Evolutionary conservation across 495 filamentous ascomycete genomes (phyloP).

Genomic region (Penicillium chermesinum): DNA sequence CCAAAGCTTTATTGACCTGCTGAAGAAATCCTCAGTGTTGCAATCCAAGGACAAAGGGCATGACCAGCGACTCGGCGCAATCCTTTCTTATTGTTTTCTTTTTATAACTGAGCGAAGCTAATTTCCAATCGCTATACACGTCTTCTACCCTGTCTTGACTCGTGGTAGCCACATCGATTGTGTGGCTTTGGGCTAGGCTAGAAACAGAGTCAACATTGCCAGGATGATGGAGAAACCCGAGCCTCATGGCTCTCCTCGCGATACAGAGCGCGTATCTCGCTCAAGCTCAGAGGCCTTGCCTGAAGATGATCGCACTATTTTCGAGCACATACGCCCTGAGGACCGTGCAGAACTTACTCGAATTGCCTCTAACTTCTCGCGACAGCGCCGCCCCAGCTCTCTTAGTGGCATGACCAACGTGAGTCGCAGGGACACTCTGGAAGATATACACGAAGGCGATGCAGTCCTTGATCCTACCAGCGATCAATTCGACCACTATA

Average conservation of each 20-base stretch:
- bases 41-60: no score
- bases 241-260: slow-evolving; percentile 2
- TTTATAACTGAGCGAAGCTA: no score
- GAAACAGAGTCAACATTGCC: no score
- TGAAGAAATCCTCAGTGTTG: no score
- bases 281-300: slow-evolving; percentile 15
- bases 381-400: slow-evolving; percentile 22
- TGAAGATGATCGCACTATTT: slow-evolving; percentile 17
- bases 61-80: no score
- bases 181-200: no score
- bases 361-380: slow-evolving; percentile 36
- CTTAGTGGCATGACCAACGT: slow-evolving; percentile 21
- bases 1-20: no score
- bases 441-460: slow-evolving; percentile 40
- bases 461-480: slow-evolving; percentile 52
- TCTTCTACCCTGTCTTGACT: no score
- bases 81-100: no score
- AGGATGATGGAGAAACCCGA: no score
- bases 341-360: slow-evolving; percentile 33
- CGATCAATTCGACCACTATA: slow-evolving; percentile 52
- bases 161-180: no score
- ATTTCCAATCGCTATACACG: no score
- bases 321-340: slow-evolving; percentile 34
- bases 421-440: slow-evolving; percentile 40
- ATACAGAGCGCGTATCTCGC: slow-evolving; percentile 9